These are phyloP conservation scores for Sphaerulina vaccinii DNA, from an alignment of 2,329 filamentous ascomycete species.

Conservation along the genomic window DNA sequence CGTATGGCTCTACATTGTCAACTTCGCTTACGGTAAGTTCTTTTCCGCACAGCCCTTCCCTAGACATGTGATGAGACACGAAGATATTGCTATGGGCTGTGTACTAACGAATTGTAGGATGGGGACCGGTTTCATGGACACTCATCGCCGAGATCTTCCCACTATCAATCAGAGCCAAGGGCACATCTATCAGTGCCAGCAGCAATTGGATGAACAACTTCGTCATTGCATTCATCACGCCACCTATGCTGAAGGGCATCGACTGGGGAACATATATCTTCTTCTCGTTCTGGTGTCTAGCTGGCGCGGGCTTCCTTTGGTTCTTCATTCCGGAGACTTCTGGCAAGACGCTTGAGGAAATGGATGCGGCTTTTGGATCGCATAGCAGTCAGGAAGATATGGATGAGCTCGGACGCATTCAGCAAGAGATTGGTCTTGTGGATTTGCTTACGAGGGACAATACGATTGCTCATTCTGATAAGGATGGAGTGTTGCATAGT, in stretches of 20 bases:
- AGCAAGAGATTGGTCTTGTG: neutral
- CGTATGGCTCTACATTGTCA: conserved; percentile 6
- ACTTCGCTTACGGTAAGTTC: conserved; percentile 2
- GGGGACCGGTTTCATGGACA: conserved; percentile 4
- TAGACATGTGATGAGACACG: no score
- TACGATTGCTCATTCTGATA: neutral
- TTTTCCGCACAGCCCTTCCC: no score
- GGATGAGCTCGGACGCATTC: neutral
- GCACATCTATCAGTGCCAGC: neutral
- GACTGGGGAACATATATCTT: conserved; percentile 1
- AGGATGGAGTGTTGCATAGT: neutral
- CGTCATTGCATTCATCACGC: conserved; percentile 3
- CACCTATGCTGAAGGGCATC: neutral
- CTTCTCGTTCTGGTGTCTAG: conserved; percentile 2
- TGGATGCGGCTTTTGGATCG: conserved; percentile 1
- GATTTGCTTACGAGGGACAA: neutral
- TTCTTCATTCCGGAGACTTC: conserved; percentile 2
- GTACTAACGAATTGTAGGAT: neutral
- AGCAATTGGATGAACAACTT: no score
- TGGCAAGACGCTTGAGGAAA: conserved; percentile 3
- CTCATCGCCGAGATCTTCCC: conserved; percentile 1
- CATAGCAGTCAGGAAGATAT: conserved; percentile 1
- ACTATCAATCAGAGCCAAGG: conserved; percentile 1
- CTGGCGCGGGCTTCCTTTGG: neutral
- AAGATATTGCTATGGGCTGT: neutral